phyloP scores from a whole-genome alignment of 257 asterid species.

The Solanum chilense region DNA sequence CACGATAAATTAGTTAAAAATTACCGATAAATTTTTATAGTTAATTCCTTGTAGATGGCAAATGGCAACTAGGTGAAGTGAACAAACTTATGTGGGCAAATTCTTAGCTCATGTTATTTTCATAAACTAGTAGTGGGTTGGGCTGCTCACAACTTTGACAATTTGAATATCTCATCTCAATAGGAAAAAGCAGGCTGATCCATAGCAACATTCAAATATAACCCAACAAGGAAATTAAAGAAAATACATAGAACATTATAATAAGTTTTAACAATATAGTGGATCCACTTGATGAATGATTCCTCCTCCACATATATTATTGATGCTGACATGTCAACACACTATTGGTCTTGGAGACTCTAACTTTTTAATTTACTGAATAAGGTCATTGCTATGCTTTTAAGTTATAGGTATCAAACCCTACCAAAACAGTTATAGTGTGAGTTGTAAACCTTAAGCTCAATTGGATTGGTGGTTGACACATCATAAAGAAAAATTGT shows the following conservation, averaged over 20 bases:
- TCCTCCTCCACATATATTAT: background rate
- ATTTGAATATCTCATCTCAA: background rate
- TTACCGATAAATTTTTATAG: background rate
- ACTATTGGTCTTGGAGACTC: background rate
- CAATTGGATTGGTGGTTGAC: constrained; percentile 3
- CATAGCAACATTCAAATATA: background rate
- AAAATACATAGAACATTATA: background rate
- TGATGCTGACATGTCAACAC: background rate
- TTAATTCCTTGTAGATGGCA: background rate
- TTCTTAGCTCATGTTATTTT: background rate
- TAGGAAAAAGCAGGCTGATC: background rate
- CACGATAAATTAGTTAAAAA: background rate
- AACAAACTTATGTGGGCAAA: background rate
- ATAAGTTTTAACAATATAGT: background rate
- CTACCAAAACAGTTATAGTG: background rate
- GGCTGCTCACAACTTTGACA: background rate
- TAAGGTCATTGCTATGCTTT: background rate
- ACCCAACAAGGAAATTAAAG: background rate
- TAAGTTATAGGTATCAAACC: background rate
- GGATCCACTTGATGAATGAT: background rate
- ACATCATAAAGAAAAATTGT: background rate
- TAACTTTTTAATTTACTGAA: background rate
- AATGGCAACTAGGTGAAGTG: background rate
- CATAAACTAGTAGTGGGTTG: background rate
- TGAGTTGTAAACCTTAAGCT: background rate